A percentile compares a stretch with the other conserved stretches of the same genome.
Evolutionary conservation across 2,329 filamentous ascomycete species (phyloP).

Genomic region (Trichoderma koningii): DNA sequence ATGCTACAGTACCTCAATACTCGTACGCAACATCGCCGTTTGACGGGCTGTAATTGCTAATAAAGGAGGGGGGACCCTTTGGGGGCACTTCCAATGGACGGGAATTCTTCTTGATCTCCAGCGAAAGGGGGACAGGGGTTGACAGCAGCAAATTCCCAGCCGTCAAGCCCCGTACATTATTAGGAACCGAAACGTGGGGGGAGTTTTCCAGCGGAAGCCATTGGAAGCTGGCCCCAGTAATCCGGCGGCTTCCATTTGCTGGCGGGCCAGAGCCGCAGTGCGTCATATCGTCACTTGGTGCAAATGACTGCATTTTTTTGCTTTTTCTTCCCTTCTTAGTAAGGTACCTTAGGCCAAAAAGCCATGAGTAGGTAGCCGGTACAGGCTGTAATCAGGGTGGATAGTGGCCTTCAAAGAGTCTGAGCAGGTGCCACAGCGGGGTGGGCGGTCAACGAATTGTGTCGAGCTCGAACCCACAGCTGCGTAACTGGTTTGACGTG

Average conservation of each 20-base stretch:
- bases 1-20: no score
- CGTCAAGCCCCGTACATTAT: slow-evolving; percentile 17
- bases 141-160: not conserved
- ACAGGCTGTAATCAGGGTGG: not conserved
- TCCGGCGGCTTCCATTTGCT: not conserved
- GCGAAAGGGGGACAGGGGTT: slow-evolving; percentile 7
- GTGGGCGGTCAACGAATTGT: slow-evolving; percentile 26
- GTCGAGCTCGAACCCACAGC: slow-evolving; percentile 16
- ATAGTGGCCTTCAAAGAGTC: not conserved
- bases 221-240: slow-evolving; percentile 14
- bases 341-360: not conserved
- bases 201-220: not conserved
- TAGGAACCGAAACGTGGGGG: slow-evolving; percentile 23
- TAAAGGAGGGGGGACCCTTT: slow-evolving; percentile 6
- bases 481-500: slow-evolving; percentile 23
- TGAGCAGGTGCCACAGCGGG: slow-evolving; percentile 23
- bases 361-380: not conserved
- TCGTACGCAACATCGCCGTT: not conserved
- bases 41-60: slow-evolving; percentile 2
- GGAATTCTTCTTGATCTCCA: not conserved
- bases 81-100: slow-evolving; percentile 15
- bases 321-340: not conserved
- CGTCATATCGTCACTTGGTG: slow-evolving; percentile 24
- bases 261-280: slow-evolving; percentile 12
- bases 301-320: slow-evolving; percentile 1